These are phyloP conservation scores for Boletus patriciae DNA, from an alignment of 768 basidiomycete species.

Conservation along the genomic window DNA sequence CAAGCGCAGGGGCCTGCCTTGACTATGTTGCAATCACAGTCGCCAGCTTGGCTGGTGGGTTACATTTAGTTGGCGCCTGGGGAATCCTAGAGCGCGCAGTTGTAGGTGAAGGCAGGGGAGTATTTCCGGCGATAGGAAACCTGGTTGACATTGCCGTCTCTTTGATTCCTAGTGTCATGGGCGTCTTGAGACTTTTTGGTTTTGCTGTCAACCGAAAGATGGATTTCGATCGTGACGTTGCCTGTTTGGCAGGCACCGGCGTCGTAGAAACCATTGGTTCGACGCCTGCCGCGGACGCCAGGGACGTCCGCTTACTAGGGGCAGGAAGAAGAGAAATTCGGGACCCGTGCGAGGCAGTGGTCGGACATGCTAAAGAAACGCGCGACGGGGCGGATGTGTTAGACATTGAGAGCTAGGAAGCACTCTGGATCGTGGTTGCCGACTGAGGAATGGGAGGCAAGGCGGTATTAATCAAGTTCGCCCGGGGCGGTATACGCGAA, in stretches of 20 bases:
- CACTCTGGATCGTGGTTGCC: conserved; percentile 24
- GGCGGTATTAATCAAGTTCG: conserved; percentile 1
- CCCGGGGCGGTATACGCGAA: conserved; percentile 26
- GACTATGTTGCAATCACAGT: conserved; percentile 30
- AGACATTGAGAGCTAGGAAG: conserved; percentile 24
- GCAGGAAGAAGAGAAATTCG: conserved; percentile 26
- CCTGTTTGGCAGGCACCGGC: not conserved
- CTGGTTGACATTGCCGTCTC: conserved; percentile 9
- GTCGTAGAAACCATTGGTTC: conserved; percentile 15
- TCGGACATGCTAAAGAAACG: conserved; percentile 10
- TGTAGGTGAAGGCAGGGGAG: conserved; percentile 5
- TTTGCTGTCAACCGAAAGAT: conserved; percentile 32
- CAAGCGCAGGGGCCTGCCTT: conserved; percentile 4
- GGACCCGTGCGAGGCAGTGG: conserved; percentile 13
- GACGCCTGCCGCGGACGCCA: conserved; percentile 25
- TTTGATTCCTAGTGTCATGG: conserved; percentile 2
- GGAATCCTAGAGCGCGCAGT: conserved; percentile 21
- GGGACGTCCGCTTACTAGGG: conserved; percentile 28
- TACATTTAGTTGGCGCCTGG: conserved; percentile 26
- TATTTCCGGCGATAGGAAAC: conserved; percentile 10
- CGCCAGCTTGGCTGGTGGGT: conserved; percentile 32
- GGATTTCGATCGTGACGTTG: conserved; percentile 25
- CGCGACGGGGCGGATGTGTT: conserved; percentile 9
- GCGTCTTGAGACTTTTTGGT: conserved; percentile 24
- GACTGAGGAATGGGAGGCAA: conserved; percentile 34